Evolutionary conservation across 768 basidiomycete species (phyloP).

Genomic region (Austroboletus festivus): DNA sequence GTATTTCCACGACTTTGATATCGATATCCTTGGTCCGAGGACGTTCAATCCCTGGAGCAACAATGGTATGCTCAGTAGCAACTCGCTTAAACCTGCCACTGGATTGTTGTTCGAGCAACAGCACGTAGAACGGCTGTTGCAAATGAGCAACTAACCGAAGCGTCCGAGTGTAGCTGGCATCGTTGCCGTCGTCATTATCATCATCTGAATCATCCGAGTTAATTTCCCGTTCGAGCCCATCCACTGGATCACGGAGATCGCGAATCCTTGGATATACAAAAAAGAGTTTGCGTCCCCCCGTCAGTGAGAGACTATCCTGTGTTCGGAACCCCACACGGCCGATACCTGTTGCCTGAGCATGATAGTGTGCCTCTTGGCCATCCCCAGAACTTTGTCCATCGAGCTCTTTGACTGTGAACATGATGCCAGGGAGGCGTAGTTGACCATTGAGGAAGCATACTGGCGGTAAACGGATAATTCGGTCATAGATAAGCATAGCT

Average conservation of each 20-base stretch:
- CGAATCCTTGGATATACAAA: constrained; percentile 16
- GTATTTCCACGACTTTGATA: background rate
- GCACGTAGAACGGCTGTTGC: constrained; percentile 6
- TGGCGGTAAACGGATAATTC: background rate
- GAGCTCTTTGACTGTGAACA: constrained; percentile 4
- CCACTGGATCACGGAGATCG: constrained; percentile 5
- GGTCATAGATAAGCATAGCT: background rate
- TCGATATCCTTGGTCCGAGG: background rate
- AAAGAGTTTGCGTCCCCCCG: background rate
- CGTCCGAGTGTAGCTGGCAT: background rate
- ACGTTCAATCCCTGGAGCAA: background rate
- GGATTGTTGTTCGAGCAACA: constrained; percentile 5
- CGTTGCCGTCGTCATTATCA: background rate
- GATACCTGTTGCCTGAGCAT: constrained; percentile 2
- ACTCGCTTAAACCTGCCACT: constrained; percentile 17
- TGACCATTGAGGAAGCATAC: constrained; percentile 1
- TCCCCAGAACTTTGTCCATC: background rate
- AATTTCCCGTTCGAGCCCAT: background rate
- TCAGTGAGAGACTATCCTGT: background rate
- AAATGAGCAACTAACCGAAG: constrained; percentile 7
- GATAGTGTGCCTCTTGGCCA: background rate
- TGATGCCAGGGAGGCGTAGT: constrained; percentile 11
- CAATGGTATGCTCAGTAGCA: constrained; percentile 1
- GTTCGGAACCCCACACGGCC: constrained; percentile 6
- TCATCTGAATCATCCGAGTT: background rate